Conservation (phyloP, 2,329 filamentous ascomycete genomes). For the Aspergillus vadensis region DNA sequence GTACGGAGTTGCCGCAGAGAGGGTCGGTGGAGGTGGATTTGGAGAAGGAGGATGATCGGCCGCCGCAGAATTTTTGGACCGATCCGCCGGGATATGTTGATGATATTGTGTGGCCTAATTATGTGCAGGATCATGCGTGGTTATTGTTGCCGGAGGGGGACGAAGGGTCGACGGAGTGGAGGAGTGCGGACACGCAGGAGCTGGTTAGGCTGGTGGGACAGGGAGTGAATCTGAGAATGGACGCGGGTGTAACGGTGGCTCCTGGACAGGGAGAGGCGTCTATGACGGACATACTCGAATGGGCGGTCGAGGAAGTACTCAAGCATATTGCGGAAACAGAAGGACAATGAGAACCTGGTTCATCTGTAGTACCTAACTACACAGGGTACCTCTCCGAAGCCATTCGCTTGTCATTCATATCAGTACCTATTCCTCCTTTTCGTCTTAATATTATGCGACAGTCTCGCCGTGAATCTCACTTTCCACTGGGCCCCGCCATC, state of each 20-base stretch:
- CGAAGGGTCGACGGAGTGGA: slow-evolving; percentile 42
- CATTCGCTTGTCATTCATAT: background rate
- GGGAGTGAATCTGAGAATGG: slow-evolving; percentile 46
- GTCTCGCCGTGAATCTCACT: background rate
- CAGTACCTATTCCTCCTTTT: background rate
- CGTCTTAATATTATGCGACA: background rate
- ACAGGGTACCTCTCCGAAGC: background rate
- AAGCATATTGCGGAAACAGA: slow-evolving; percentile 25
- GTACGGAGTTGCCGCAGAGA: background rate
- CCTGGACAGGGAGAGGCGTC: slow-evolving; percentile 57
- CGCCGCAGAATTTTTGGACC: slow-evolving; percentile 80
- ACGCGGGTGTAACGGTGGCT: slow-evolving; percentile 49
- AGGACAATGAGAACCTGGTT: background rate
- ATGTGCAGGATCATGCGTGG: slow-evolving; percentile 77
- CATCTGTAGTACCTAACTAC: background rate
- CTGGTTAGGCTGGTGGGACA: slow-evolving; percentile 34
- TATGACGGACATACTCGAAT: slow-evolving; percentile 65
- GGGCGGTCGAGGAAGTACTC: slow-evolving; percentile 68
- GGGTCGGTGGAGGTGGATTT: slow-evolving; percentile 27
- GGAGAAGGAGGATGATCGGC: slow-evolving; percentile 36
- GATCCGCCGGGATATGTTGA: slow-evolving; percentile 95
- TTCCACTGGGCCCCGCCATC: slow-evolving; percentile 34
- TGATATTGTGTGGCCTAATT: slow-evolving; percentile 93
- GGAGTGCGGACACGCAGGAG: slow-evolving; percentile 24
- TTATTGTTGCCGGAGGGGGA: slow-evolving; percentile 69